Evolutionary conservation across 768 basidiomycete species (phyloP).

Genomic region (Calocera viscosa): DNA sequence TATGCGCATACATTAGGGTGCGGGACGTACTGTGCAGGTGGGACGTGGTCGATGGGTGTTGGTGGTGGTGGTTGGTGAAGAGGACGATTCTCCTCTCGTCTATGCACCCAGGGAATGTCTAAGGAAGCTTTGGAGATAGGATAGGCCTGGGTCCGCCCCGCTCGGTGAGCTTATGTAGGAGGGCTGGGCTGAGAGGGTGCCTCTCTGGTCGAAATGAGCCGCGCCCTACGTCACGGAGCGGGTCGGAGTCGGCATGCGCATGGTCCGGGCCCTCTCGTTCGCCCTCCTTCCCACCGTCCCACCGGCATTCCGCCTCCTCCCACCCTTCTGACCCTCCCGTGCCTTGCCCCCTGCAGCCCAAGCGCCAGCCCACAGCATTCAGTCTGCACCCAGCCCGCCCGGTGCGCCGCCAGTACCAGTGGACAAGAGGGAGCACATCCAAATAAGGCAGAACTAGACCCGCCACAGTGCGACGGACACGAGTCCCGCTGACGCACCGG

Average conservation of each 20-base stretch:
- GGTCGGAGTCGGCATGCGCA: background rate
- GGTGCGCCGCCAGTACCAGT: too few species aligned
- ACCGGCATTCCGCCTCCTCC: background rate
- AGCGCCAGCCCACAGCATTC: background rate
- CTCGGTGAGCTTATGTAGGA: constrained; percentile 3
- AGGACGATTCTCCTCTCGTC: background rate
- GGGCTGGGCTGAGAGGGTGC: too few species aligned
- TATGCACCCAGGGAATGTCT: background rate
- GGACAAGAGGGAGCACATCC: background rate
- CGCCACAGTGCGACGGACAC: background rate
- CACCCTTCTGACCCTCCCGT: background rate
- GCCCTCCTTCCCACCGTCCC: background rate
- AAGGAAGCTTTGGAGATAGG: constrained; percentile 5
- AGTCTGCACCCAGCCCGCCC: too few species aligned
- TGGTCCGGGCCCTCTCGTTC: background rate
- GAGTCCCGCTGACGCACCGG: background rate
- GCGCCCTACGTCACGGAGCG: constrained; percentile 8
- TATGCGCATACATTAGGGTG: background rate
- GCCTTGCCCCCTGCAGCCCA: background rate
- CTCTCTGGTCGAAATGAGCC: too few species aligned
- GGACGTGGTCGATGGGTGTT: constrained; percentile 12
- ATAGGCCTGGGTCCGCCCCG: constrained; percentile 7
- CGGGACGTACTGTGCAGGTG: constrained; percentile 13
- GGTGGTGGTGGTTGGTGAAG: background rate
- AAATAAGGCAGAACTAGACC: background rate